Conservation (phyloP, 345 rosid genomes). For the Nasturtium officinale region DNA sequence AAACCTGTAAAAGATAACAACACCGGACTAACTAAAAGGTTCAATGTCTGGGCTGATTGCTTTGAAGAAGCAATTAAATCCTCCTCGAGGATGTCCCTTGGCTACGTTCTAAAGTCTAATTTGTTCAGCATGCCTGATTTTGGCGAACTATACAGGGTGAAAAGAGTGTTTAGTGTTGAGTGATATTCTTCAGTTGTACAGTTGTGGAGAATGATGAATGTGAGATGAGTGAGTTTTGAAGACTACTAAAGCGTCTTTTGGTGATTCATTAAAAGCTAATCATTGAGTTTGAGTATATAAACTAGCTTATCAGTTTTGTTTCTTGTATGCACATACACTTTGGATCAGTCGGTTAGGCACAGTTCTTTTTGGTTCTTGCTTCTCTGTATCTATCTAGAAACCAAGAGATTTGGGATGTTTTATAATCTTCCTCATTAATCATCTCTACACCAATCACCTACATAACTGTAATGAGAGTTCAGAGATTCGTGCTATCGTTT, state of each 20-base stretch:
- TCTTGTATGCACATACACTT: background rate
- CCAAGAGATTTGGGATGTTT: too few relatives aligned
- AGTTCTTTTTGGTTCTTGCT: too few relatives aligned
- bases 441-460: too few relatives aligned
- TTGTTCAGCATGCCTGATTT: constrained; percentile 23
- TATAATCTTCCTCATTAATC: too few relatives aligned
- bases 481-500: too few relatives aligned
- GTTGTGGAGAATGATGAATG: constrained; percentile 30
- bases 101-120: constrained; percentile 13
- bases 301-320: constrained; percentile 22
- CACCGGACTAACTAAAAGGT: constrained; percentile 20
- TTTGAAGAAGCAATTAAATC: constrained; percentile 16
- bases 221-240: constrained; percentile 39
- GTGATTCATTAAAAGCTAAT: constrained; percentile 2
- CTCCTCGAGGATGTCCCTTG: constrained; percentile 13
- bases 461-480: too few relatives aligned
- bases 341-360: too few relatives aligned
- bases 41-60: constrained; percentile 6
- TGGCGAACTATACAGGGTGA: constrained; percentile 11
- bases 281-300: constrained; percentile 24
- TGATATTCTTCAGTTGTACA: constrained; percentile 39
- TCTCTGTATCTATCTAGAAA: too few relatives aligned
- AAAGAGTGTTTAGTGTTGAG: constrained; percentile 31
- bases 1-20: constrained; percentile 13
- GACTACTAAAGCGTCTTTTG: constrained; percentile 20